A percentile compares a stretch with the other conserved stretches of the same genome.
Conservation (phyloP, 257 asterid species). For the Pogostemon cablin region DNA sequence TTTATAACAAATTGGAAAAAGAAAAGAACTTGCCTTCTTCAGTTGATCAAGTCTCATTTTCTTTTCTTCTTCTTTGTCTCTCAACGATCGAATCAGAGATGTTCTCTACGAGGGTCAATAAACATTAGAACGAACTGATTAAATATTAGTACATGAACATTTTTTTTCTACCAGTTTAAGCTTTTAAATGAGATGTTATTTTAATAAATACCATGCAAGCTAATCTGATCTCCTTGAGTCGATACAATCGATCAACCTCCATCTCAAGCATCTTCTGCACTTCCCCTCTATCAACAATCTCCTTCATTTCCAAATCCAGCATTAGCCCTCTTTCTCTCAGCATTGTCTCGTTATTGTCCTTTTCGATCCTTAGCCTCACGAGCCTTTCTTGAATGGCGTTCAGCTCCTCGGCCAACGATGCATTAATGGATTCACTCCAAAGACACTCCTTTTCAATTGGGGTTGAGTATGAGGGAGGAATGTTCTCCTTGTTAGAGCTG, state of each 20-base stretch:
- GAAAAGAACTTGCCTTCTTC: slow-evolving; percentile 22
- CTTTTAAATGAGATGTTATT: no score
- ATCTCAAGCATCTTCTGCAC: slow-evolving; percentile 75
- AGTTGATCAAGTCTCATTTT: slow-evolving; percentile 40
- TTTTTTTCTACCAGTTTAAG: no score
- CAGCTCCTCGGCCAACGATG: slow-evolving; percentile 79
- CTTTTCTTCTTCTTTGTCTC: slow-evolving; percentile 62
- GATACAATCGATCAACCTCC: slow-evolving; percentile 85
- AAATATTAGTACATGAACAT: no score
- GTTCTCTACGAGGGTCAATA: slow-evolving; percentile 39
- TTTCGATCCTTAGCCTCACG: slow-evolving; percentile 61
- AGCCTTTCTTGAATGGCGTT: slow-evolving; percentile 62
- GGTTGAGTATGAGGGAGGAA: slow-evolving; percentile 38
- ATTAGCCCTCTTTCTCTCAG: slow-evolving; percentile 46
- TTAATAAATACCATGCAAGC: slow-evolving; percentile 53
- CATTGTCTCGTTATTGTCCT: slow-evolving; percentile 55
- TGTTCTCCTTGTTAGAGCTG: slow-evolving; percentile 64
- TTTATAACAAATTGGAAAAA: no score
- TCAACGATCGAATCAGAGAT: slow-evolving; percentile 60
- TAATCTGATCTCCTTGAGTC: slow-evolving; percentile 71
- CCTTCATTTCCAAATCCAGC: slow-evolving; percentile 67
- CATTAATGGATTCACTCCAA: slow-evolving; percentile 40
- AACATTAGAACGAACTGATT: no score
- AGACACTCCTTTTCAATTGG: slow-evolving; percentile 3
- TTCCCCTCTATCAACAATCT: slow-evolving; percentile 58